Base-by-base conservation (phyloP, 2,329 filamentous ascomycete genomes). In the Cadophora luteo-olivacea region DNA sequence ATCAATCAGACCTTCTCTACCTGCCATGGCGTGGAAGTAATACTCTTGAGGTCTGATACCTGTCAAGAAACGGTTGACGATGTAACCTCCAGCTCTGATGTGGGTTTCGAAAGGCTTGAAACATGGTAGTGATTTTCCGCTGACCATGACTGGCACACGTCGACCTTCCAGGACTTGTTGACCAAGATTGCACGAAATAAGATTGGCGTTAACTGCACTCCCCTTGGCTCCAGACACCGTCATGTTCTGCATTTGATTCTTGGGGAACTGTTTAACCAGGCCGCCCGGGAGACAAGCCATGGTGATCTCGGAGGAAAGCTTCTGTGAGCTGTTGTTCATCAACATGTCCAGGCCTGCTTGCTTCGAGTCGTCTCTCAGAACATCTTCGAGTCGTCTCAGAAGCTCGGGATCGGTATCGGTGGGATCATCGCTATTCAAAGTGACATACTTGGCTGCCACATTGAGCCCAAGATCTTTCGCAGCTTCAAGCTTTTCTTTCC, bases 1-100 rank as follows among this genome's bases (percentile, higher is more conserved):
- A 86, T 99, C 96, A 78, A 99, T 99, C 73, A 99, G 84, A 84
- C 96, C 96, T 85, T 99, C 97, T 82, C 96, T 89, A 75, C 97
- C 97, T 77, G 95, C 96, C 97, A 99, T 99, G 80, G 97, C 94
- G 87, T 99, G 96, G 84, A 99, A 99, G 80, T 95, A 99, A 80
- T 97, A 99, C 79, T 99, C 97, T 77, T 99, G 96, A 4, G 96
- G 96, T 65, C 95, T 90, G 70, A 99, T 96, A 69, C 96, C 96
- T 29, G 97, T 99, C 85, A 99, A 91, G 87, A 99, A 99, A 79
- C 96, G 93, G 77, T 97, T 93, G 61, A 92, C 92, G 72, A 99
- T 92, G 81, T 97, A 99, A 22, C 96, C 96, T 76, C 94, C 94
- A 63, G 96, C 96, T 74, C 94, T 87, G 7, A 97, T 87, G 73